These are phyloP conservation scores for Tripterygium wilfordii DNA, from an alignment of 177 flowering plant genomes.

Conservation along the genomic window DNA sequence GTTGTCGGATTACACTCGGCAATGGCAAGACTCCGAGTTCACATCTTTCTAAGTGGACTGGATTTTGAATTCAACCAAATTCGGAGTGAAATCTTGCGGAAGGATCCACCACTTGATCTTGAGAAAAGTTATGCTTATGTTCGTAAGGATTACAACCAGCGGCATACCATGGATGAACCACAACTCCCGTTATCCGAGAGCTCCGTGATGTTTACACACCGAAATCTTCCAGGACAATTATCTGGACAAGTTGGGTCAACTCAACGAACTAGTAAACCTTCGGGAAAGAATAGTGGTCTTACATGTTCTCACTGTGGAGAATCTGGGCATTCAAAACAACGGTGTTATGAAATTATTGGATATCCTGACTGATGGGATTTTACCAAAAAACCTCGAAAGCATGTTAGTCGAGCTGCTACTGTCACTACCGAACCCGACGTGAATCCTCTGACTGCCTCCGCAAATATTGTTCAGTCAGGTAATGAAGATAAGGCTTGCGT, in stretches of 20 bases:
- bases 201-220: not conserved
- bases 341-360: not conserved
- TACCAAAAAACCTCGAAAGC: not conserved
- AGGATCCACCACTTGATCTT: too few species aligned
- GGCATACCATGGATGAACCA: not conserved
- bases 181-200: not conserved
- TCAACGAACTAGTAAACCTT: not conserved
- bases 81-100: constrained; percentile 3
- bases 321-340: not conserved
- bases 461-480: not conserved
- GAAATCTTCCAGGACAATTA: not conserved
- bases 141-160: not conserved
- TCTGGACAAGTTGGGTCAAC: not conserved
- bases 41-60: not conserved
- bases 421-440: too few species aligned
- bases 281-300: not conserved
- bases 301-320: not conserved
- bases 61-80: constrained; percentile 2
- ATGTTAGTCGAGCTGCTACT: not conserved
- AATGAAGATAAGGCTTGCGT: not conserved
- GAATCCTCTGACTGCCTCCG: too few species aligned
- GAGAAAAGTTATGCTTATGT: too few species aligned
- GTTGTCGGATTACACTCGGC: not conserved
- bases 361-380: constrained; percentile 1
- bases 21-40: not conserved